phyloP scores from a whole-genome alignment of 78 protist species.

The Chrysochromulina parva region DNA sequence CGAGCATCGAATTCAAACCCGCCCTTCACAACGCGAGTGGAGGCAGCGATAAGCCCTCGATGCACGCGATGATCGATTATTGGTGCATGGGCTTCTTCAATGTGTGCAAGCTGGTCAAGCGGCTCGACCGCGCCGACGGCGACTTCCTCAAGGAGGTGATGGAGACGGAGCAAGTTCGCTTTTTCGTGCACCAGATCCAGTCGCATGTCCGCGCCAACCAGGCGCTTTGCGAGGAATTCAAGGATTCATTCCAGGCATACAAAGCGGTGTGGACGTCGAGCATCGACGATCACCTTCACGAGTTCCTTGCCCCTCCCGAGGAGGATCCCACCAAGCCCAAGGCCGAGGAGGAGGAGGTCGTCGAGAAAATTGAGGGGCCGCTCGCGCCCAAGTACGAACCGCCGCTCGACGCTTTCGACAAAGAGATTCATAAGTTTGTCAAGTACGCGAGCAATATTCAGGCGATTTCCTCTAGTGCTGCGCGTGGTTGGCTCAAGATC shows the following conservation, averaged over 20 bases:
- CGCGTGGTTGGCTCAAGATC: slow-evolving; percentile 56
- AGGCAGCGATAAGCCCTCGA: not conserved
- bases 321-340: not conserved
- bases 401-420: slow-evolving; percentile 46
- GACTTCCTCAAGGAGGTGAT: slow-evolving; percentile 41
- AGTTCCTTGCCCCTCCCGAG: slow-evolving; percentile 31
- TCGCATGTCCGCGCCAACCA: not conserved
- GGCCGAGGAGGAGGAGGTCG: not conserved
- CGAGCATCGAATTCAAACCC: not conserved
- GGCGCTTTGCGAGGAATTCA: slow-evolving; percentile 15
- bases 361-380: too few species aligned
- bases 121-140: slow-evolving; percentile 61
- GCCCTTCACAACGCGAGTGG: not conserved
- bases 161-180: slow-evolving; percentile 22
- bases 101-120: slow-evolving; percentile 30
- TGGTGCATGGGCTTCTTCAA: slow-evolving; percentile 31
- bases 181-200: not conserved
- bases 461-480: not conserved
- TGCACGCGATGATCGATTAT: not conserved
- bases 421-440: slow-evolving; percentile 45
- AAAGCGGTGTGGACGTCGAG: slow-evolving; percentile 42
- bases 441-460: not conserved
- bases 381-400: not conserved
- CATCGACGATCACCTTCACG: slow-evolving; percentile 14
- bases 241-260: not conserved